Percentiles rank a stretch among this genome's conserved stretches.
Evolutionary conservation across 2,329 filamentous ascomycete species (phyloP).

Genomic region (Penicillium palitans): DNA sequence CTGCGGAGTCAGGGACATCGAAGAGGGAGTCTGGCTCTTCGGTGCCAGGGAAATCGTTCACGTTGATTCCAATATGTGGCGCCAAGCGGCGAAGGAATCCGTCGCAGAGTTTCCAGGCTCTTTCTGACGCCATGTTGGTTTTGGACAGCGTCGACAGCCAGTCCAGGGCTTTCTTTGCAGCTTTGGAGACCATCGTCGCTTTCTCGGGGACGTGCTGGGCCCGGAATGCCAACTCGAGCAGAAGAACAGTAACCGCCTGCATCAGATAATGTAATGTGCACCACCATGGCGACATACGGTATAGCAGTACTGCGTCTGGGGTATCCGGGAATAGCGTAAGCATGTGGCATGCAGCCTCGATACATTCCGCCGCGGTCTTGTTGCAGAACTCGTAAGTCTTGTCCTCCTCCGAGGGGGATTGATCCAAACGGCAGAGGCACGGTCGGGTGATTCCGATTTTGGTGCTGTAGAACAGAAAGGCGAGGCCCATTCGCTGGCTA

Average conservation of each 20-base stretch:
- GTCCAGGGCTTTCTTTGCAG: slow-evolving; percentile 37
- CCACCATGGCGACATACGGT: slow-evolving; percentile 47
- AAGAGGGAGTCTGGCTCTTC: slow-evolving; percentile 22
- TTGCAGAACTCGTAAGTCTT: slow-evolving; percentile 40
- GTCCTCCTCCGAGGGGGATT: slow-evolving; percentile 33
- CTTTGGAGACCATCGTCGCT: slow-evolving; percentile 37
- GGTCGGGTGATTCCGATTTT: slow-evolving; percentile 47
- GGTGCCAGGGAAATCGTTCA: slow-evolving; percentile 33
- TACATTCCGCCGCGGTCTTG: slow-evolving; percentile 42
- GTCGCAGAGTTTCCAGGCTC: slow-evolving; percentile 41
- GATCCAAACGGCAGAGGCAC: slow-evolving; percentile 44
- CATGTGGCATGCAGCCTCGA: slow-evolving; percentile 45
- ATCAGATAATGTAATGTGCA: slow-evolving; percentile 47
- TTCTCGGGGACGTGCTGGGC: slow-evolving; percentile 47
- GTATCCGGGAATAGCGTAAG: slow-evolving; percentile 44
- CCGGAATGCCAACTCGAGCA: slow-evolving; percentile 46
- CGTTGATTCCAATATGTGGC: slow-evolving; percentile 32
- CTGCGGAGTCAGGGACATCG: slow-evolving; percentile 19
- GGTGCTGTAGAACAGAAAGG: slow-evolving; percentile 46
- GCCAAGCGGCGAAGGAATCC: slow-evolving; percentile 37
- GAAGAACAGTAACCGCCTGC: slow-evolving; percentile 45
- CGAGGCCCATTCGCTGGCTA: slow-evolving; percentile 41
- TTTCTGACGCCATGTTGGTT: slow-evolving; percentile 31
- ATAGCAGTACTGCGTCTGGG: slow-evolving; percentile 38
- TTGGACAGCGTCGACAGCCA: slow-evolving; percentile 37